Percentiles rank a stretch among this genome's conserved stretches.
Conservation (phyloP, 164 flowering plant species). For the Vitis amurensis region DNA sequence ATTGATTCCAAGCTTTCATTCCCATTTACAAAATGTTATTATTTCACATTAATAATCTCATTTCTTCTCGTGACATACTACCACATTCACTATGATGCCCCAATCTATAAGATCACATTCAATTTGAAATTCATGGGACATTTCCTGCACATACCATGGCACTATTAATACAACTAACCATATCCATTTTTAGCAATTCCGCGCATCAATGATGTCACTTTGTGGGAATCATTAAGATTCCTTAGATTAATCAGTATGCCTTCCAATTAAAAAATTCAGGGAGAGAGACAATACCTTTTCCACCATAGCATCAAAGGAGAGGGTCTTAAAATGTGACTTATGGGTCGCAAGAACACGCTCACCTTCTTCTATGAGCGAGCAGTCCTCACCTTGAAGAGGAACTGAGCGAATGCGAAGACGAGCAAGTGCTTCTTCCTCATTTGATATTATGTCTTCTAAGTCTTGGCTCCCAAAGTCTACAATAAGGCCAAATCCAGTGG, state of each 20-base stretch:
- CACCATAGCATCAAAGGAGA: constrained; percentile 44
- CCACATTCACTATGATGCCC: too few relatives aligned
- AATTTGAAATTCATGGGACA: too few relatives aligned
- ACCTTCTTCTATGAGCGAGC: constrained; percentile 34
- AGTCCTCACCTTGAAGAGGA: constrained; percentile 42
- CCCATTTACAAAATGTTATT: too few relatives aligned
- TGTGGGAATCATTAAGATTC: not conserved
- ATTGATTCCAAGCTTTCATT: too few relatives aligned
- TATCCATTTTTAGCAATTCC: not conserved
- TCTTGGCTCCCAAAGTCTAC: constrained; percentile 29
- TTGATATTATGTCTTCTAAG: constrained; percentile 13
- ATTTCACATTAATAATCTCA: too few relatives aligned
- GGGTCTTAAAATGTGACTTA: constrained; percentile 14
- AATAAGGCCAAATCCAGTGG: constrained; percentile 27
- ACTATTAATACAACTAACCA: too few relatives aligned
- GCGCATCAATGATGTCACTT: not conserved
- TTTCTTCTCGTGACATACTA: too few relatives aligned
- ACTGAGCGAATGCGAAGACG: constrained; percentile 38
- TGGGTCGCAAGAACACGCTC: constrained; percentile 35
- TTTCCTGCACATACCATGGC: too few relatives aligned
- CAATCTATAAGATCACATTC: too few relatives aligned
- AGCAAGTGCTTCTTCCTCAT: constrained; percentile 26
- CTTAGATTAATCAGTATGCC: not conserved
- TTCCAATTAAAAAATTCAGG: not conserved
- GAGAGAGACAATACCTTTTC: constrained; percentile 33